Evolutionary conservation across 331 rosid genomes (phyloP).

Genomic region (Dryas integrifolia): DNA sequence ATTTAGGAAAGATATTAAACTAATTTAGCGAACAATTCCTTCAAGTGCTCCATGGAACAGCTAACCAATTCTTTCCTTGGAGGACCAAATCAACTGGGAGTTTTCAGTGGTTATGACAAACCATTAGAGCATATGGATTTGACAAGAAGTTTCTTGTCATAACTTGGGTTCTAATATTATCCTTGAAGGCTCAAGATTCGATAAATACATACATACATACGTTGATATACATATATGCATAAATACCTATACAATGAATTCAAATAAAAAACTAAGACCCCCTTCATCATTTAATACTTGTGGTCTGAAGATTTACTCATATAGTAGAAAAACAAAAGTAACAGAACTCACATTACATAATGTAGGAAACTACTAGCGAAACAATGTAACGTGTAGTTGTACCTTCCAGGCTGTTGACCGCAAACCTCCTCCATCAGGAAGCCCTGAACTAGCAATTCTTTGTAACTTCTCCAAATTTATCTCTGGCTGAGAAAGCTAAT

Average conservation of each 20-base stretch:
- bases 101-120: background rate
- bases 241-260: background rate
- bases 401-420: constrained; percentile 80
- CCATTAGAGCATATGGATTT: background rate
- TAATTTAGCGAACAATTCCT: background rate
- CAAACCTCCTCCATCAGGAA: constrained; percentile 68
- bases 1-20: background rate
- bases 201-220: background rate
- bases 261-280: background rate
- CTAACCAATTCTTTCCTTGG: background rate
- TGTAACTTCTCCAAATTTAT: constrained; percentile 67
- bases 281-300: background rate
- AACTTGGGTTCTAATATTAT: background rate
- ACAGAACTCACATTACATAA: background rate
- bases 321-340: background rate
- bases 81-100: background rate
- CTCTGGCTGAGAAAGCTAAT: constrained; percentile 58
- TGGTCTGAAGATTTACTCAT: background rate
- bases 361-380: background rate
- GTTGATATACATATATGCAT: background rate
- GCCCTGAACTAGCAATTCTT: constrained; percentile 63
- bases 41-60: background rate
- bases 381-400: background rate
- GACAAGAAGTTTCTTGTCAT: background rate
- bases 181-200: background rate